Percentiles rank a stretch among this genome's conserved stretches.
Evolutionary conservation across 176 grass and related monocot species (phyloP).

Genomic region (Oryza officinalis): DNA sequence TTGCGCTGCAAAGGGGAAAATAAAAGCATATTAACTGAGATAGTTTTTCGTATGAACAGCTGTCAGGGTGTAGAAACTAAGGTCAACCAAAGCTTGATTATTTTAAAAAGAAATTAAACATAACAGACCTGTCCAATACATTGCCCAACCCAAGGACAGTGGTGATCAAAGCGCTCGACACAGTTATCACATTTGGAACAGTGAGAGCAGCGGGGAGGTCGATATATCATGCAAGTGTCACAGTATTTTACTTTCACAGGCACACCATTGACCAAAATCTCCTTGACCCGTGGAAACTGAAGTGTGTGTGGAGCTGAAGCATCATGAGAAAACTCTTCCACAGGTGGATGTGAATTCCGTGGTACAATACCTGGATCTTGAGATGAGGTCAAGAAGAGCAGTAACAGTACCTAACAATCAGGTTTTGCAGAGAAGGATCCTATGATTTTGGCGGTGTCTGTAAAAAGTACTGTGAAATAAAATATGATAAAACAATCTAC

Average conservation of each 20-base stretch:
- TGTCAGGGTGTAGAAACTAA: background rate
- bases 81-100: constrained; percentile 4
- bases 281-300: constrained; percentile 78
- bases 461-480: constrained; percentile 38
- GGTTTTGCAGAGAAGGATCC: constrained; percentile 44
- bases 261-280: constrained; percentile 66
- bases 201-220: constrained; percentile 85
- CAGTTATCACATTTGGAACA: constrained; percentile 96
- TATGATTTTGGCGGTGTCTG: constrained; percentile 36
- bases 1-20: constrained; percentile 59
- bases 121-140: constrained; percentile 85
- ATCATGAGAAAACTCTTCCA: constrained; percentile 82
- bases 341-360: constrained; percentile 77
- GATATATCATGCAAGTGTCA: constrained; percentile 97
- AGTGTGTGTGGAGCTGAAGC: constrained; percentile 61
- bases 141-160: constrained; percentile 96
- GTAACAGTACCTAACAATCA: constrained; percentile 80
- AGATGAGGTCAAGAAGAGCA: constrained; percentile 88
- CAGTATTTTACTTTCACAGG: constrained; percentile 90
- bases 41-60: constrained; percentile 22
- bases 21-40: constrained; percentile 3
- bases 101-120: constrained; percentile 24
- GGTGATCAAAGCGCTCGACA: constrained; percentile 93
- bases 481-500: constrained; percentile 3
- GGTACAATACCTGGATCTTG: constrained; percentile 95